Evolutionary conservation across 805 yeast genomes (phyloP).

Genomic region (Monosporozyma yasuniensis): DNA sequence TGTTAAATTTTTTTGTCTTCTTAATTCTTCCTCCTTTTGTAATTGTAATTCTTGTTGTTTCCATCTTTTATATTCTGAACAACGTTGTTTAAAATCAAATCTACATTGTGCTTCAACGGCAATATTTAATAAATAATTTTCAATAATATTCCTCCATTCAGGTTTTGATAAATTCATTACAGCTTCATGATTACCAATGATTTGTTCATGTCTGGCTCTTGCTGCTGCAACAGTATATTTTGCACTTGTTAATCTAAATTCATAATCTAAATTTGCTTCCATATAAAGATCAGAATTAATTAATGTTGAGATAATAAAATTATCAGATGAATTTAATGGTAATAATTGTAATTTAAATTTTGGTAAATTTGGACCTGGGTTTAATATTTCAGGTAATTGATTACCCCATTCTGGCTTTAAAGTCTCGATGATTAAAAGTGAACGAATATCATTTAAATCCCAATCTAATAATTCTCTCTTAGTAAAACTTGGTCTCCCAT

Average conservation of each 20-base stretch:
- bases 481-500: constrained; percentile 57
- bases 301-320: constrained; percentile 38
- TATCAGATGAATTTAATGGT: constrained; percentile 46
- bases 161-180: constrained; percentile 37
- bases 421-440: constrained; percentile 46
- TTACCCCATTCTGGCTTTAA: constrained; percentile 49
- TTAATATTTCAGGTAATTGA: constrained; percentile 37
- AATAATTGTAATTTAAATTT: constrained; percentile 35
- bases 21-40: constrained; percentile 32
- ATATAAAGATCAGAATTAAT: constrained; percentile 54
- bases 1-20: constrained; percentile 9
- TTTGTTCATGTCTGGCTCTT: constrained; percentile 38
- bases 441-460: constrained; percentile 62
- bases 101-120: constrained; percentile 69
- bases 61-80: constrained; percentile 39
- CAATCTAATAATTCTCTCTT: constrained; percentile 57
- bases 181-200: constrained; percentile 15
- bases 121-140: constrained; percentile 53
- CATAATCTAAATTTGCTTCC: constrained; percentile 49
- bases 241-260: constrained; percentile 52
- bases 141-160: constrained; percentile 70
- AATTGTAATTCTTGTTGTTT: constrained; percentile 25
- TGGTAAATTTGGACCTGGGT: constrained; percentile 19
- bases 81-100: constrained; percentile 47
- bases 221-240: constrained; percentile 52